Percentiles rank a stretch among this genome's conserved stretches.
Evolutionary conservation across 2,329 filamentous ascomycete species (phyloP).

Genomic region (Simplicillium aogashimaense): DNA sequence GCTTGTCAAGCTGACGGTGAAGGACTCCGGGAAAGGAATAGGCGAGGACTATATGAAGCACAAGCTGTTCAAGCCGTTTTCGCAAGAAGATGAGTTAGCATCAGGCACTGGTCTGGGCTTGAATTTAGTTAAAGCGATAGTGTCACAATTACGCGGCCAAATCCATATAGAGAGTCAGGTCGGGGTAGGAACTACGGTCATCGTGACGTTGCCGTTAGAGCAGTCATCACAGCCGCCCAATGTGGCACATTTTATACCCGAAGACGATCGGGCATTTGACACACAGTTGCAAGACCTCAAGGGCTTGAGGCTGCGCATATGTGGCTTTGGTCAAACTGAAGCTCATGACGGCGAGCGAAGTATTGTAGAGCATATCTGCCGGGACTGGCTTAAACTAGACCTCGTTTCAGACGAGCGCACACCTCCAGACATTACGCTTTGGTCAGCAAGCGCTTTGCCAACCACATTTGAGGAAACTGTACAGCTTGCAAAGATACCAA

Average conservation of each 20-base stretch:
- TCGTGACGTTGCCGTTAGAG: constrained; percentile 21
- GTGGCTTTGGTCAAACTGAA: no score
- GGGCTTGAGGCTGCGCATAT: no score
- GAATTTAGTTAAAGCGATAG: constrained; percentile 52
- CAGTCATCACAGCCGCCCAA: no score
- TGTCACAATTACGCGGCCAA: constrained; percentile 45
- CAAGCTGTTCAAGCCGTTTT: constrained; percentile 52
- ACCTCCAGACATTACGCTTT: no score
- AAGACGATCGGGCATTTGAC: no score
- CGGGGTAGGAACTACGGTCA: constrained; percentile 24
- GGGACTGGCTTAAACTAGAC: no score
- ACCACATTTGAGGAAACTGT: constrained; percentile 2
- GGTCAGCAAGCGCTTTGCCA: constrained; percentile 13
- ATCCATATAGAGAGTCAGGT: constrained; percentile 44
- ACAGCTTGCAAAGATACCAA: constrained; percentile 8
- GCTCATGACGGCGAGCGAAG: no score
- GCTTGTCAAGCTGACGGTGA: constrained; percentile 33
- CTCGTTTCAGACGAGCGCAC: no score
- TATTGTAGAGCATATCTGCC: no score
- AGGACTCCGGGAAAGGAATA: constrained; percentile 59
- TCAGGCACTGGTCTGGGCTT: constrained; percentile 56
- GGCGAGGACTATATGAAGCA: constrained; percentile 50
- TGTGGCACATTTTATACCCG: no score
- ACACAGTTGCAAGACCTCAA: no score
- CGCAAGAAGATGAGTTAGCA: constrained; percentile 51